Base-by-base conservation (phyloP, 2,329 filamentous ascomycete genomes). In the Amauroascus verrucosus region DNA sequence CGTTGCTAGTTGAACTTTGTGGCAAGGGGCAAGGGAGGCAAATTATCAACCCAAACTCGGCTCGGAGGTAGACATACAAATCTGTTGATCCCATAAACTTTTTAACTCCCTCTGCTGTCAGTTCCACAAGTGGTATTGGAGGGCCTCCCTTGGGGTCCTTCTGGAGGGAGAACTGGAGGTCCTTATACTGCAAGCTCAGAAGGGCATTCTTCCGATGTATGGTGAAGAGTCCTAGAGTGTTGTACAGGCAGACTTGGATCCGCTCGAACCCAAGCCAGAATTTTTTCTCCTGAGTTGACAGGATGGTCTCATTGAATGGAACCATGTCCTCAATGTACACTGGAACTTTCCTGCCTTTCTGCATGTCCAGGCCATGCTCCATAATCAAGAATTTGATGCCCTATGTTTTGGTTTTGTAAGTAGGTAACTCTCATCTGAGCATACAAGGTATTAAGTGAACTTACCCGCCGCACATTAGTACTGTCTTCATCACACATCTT, bases 401-500 rank as follows among this genome's bases (percentile, higher is more conserved):
- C 32, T 35, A 35, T 35, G 14, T 35, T 35, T 35, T 35, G 32
- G 32, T 35, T 35, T 35, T 35, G 32, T 35, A 35, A 35, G 11
- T 35, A 35, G 32, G 11, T 35, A 35, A 35, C 32, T 35, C 32
- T 35, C 32, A 35, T 35, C 14, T 3, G 32, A 35, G 32, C 32
- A 35, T 35, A 35, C 32, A 35, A 35, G 32, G 14, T 35, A 35
- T 35, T 35, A 35, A 35, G 32, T 35, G 32, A 35, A 35, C 32
- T 35, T 35, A 35, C 32, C 32, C 32, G 14, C 40, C 22, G 14
- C 40, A 43, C 40, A 43, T 43, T 43, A 43, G 18, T 43, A 43
- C 40, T 43, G 40, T 43, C 40, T 43, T 43, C 40, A 43, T 43
- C 40, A 43, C 16, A n/a, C 18, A 43, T 43, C 22, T 43, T 43